Percentiles rank a stretch among this genome's conserved stretches.
Conservation (phyloP, 2,329 filamentous ascomycete genomes). For the Lachnellula arida region DNA sequence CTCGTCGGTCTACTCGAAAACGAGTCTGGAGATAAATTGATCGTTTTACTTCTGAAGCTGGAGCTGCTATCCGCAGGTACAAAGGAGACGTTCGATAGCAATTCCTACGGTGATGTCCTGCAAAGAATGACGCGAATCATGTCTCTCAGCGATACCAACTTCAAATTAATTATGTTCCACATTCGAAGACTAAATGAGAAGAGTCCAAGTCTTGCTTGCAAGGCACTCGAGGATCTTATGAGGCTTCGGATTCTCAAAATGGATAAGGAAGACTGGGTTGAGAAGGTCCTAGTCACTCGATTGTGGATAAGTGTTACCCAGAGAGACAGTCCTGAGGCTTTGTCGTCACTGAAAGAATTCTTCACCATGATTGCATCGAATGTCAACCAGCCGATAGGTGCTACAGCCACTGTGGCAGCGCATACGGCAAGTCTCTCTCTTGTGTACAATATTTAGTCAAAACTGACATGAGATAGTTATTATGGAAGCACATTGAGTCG, state of each 20-base stretch:
- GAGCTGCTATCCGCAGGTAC: constrained; percentile 54
- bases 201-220: constrained; percentile 44
- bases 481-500: constrained; percentile 76
- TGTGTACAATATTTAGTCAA: constrained; percentile 3
- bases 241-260: constrained; percentile 47
- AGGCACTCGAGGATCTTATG: constrained; percentile 61
- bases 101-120: constrained; percentile 50
- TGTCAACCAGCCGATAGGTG: constrained; percentile 45
- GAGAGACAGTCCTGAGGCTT: constrained; percentile 31
- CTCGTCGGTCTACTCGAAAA: constrained; percentile 58
- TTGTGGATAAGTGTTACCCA: constrained; percentile 59
- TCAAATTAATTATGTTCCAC: constrained; percentile 63
- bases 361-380: constrained; percentile 44
- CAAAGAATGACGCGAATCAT: constrained; percentile 56
- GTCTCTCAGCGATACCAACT: constrained; percentile 56
- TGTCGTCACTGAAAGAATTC: constrained; percentile 38
- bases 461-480: constrained; percentile 47
- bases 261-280: constrained; percentile 55
- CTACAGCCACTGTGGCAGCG: constrained; percentile 59
- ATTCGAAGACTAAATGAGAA: constrained; percentile 59
- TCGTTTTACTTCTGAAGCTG: constrained; percentile 63
- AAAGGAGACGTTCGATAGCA: constrained; percentile 43
- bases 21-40: constrained; percentile 58
- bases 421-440: constrained; percentile 51
- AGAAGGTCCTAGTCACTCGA: constrained; percentile 63